These are phyloP conservation scores for Boletellus ananiceps DNA, from an alignment of 768 basidiomycete species.

Conservation along the genomic window DNA sequence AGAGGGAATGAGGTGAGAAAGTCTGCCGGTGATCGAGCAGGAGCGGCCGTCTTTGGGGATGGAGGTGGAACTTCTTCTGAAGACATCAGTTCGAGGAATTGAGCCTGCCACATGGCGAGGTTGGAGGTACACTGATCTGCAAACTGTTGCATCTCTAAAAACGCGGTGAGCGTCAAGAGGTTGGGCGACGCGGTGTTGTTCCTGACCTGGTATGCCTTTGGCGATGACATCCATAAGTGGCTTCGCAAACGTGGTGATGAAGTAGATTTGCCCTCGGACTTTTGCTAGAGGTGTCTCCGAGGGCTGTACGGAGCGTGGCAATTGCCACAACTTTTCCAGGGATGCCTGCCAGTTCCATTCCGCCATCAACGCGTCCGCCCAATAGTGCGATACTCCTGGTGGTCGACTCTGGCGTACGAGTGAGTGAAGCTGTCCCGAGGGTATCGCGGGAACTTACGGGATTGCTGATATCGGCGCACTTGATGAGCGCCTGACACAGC, in stretches of 20 bases:
- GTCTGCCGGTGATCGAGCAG: conserved; percentile 36
- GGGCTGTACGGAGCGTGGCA: conserved; percentile 54
- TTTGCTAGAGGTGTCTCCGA: conserved; percentile 54
- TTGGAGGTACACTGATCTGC: conserved; percentile 66
- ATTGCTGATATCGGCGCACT: conserved; percentile 98
- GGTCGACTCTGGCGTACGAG: conserved; percentile 69
- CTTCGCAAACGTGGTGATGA: conserved; percentile 76
- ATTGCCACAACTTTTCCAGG: conserved; percentile 74
- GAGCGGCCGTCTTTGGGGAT: conserved; percentile 14
- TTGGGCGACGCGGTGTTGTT: not conserved
- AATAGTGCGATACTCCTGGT: conserved; percentile 84
- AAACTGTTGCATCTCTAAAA: conserved; percentile 62
- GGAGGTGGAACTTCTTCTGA: conserved; percentile 6
- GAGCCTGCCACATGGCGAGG: conserved; percentile 62
- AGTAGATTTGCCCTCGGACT: conserved; percentile 83
- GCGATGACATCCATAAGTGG: conserved; percentile 79
- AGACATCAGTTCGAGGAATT: conserved; percentile 38
- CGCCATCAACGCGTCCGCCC: conserved; percentile 82
- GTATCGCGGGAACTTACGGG: conserved; percentile 57
- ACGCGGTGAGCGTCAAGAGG: conserved; percentile 9
- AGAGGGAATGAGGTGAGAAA: conserved; percentile 55
- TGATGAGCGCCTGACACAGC: conserved; percentile 87
- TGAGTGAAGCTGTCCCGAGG: conserved; percentile 7
- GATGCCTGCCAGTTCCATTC: conserved; percentile 91
- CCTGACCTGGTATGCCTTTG: conserved; percentile 67